Percentiles rank a stretch among this genome's conserved stretches.
phyloP scores from a whole-genome alignment of 805 yeast genomes.

The Candida endomychidarum region DNA sequence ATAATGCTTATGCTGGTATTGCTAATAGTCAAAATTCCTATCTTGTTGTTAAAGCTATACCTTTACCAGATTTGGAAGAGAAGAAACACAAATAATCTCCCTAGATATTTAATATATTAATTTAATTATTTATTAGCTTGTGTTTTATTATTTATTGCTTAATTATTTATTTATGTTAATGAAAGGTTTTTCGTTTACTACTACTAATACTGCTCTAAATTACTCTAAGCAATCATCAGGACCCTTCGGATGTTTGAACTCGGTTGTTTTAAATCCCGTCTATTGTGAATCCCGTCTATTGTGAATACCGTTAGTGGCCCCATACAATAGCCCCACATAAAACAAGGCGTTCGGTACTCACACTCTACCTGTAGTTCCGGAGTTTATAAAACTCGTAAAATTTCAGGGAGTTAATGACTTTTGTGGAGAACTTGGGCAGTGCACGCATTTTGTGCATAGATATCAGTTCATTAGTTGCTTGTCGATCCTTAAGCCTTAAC shows the following conservation, averaged over 20 bases:
- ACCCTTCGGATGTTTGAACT: no score
- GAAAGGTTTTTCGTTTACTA: background rate
- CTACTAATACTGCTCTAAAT: no score
- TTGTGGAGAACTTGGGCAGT: conserved; percentile 1
- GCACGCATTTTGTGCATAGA: background rate
- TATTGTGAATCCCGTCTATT: no score
- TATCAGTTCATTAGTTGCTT: background rate
- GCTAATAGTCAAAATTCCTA: conserved; percentile 65
- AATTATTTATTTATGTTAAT: conserved; percentile 2
- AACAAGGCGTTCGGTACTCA: no score
- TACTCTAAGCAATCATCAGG: no score
- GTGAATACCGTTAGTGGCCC: no score
- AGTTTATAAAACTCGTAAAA: background rate
- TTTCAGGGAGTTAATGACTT: background rate
- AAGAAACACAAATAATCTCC: conserved; percentile 7
- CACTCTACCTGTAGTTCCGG: background rate
- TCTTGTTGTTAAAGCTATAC: conserved; percentile 48
- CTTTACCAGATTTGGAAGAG: conserved; percentile 30
- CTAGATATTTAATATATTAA: conserved; percentile 5
- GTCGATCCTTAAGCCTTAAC: no score
- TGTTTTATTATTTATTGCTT: conserved; percentile 2
- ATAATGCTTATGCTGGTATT: conserved; percentile 47
- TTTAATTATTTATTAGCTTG: conserved; percentile 9
- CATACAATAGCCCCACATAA: no score
- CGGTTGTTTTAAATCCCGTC: no score